Base-by-base conservation (phyloP, 345 rosid genomes). In the Camelina sativa region DNA sequence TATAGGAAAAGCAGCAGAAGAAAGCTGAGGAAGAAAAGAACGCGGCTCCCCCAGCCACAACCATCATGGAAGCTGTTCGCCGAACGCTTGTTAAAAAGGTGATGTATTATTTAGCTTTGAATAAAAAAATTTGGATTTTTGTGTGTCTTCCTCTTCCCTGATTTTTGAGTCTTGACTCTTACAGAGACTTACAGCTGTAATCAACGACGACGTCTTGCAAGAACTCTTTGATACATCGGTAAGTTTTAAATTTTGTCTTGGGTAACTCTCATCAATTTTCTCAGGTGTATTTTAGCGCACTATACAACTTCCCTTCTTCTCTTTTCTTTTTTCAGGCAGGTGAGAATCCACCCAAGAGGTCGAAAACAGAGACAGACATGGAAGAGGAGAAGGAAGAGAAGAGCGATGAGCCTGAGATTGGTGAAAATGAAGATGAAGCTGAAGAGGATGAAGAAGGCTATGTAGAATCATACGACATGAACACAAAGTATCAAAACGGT, bases 1-100 rank as follows among this genome's bases (percentile, higher is more conserved):
- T 74, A 69, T 87, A 92, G 99, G 97, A 90, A 83, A 89, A 68
- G 76, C 93, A 83, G 69, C 91, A 86, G 77, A 95, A 89, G 73
- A 85, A 91, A 75, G 97, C 93, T 80, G 92, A 87, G 17, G 98
- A 92, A 83, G 87, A 81, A 48, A 90, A 73, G 80, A 86, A 81
- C 59, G 62, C 78, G 5, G 72, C 81, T 75, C 95, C 97, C 57
- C 84, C 93, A 20, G 82, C 88, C 67, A 84, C 92, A 68, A 89
- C 97, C 17, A 17, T 17, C 72, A 65, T 83, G 48, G 96, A 92
- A 86, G 92, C 97, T 38, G 82, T 87, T 52, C 84, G 76, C 11
- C 80, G 76, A 66, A 89, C 87, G 82, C 88, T 92, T 51, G 73
- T 73, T 16, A 92, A 65, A 80, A 91, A 91, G 97, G 97, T 94